Evolutionary conservation across 2,329 filamentous ascomycete species (phyloP).

Genomic region (Magnaporthales sp.): DNA sequence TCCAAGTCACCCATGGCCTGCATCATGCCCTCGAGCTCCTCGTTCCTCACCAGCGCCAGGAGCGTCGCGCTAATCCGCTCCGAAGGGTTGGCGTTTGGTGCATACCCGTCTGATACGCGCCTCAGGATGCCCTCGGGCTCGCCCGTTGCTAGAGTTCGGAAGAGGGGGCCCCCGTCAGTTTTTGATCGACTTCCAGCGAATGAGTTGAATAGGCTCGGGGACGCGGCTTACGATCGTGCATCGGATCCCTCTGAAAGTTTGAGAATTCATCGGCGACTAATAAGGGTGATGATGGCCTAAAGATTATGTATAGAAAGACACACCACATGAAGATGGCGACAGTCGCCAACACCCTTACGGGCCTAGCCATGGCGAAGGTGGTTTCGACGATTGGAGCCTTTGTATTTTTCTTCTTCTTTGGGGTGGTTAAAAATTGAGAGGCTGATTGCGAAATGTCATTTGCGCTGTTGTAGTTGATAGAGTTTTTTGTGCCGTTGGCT

Average conservation of each 20-base stretch:
- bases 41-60: conserved; percentile 84
- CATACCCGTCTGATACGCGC: conserved; percentile 69
- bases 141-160: conserved; percentile 55
- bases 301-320: conserved; percentile 71
- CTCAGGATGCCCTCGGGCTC: conserved; percentile 74
- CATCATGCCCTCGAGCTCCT: conserved; percentile 76
- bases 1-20: conserved; percentile 88
- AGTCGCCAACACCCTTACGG: conserved; percentile 70
- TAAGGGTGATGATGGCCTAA: conserved; percentile 41
- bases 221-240: conserved; percentile 65
- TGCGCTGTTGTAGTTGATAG: too few species aligned
- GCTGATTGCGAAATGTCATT: too few species aligned
- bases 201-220: neutral
- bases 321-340: conserved; percentile 64
- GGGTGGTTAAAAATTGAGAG: neutral
- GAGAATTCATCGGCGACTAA: conserved; percentile 2
- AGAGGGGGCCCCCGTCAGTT: conserved; percentile 7
- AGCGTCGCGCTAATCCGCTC: conserved; percentile 90
- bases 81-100: conserved; percentile 63
- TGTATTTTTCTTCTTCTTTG: conserved; percentile 30
- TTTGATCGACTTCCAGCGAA: conserved; percentile 4
- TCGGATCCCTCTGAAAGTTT: conserved; percentile 60
- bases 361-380: conserved; percentile 68
- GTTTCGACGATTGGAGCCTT: too few species aligned
- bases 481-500: neutral